Base-by-base conservation (phyloP, 75 land plant genomes). In the Pinus albicaulis region DNA sequence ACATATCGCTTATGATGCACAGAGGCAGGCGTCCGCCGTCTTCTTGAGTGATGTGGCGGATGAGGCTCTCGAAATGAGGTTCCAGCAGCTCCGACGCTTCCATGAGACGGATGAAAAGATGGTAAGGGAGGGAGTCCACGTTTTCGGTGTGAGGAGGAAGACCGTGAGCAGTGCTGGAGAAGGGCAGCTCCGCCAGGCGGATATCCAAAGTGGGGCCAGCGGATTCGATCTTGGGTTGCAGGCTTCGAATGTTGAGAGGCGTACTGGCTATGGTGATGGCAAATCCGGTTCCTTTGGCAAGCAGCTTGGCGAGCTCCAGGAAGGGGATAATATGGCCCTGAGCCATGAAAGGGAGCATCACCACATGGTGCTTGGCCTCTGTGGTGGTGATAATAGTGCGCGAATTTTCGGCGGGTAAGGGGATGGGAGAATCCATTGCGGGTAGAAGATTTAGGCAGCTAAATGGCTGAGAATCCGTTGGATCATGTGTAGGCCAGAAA, bases 281-380 rank as follows among this genome's bases (percentile, higher is more conserved):
- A 8, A 44, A 44, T 44, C 52, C 11, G 28, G 19, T 56, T 15
- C 23, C 75, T 28, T 62, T 44, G 20, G 76, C 69, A 2, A 82
- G 65, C 0, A 55, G 69, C 15, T n/a, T 76, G 26, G 89, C 79
- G 11, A 89, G 75, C 23, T 81, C 76, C 7, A 83, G 3, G 71
- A 86, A 75, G 52, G 90, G 88, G 52, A 78, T 83, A 44, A 86
- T 68, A 59, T 86, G 91, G 61, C 88, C 86, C 26, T 81, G 86
- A 34, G 83, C 83, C 80, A 83, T 78, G 80, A 79, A 83, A 5
- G 88, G 88, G 41, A 89, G 76, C 53, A 89, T 34, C 78, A 86
- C 75, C 3, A 89, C 57, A 52, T 78, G 79, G 25, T 20, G 24
- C 72, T n/a, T 71, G 10, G 15, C 13, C 10, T 14, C 22, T 0